Conservation (phyloP, 78 protist genomes). For the Planoprotostelium fungivorum region DNA sequence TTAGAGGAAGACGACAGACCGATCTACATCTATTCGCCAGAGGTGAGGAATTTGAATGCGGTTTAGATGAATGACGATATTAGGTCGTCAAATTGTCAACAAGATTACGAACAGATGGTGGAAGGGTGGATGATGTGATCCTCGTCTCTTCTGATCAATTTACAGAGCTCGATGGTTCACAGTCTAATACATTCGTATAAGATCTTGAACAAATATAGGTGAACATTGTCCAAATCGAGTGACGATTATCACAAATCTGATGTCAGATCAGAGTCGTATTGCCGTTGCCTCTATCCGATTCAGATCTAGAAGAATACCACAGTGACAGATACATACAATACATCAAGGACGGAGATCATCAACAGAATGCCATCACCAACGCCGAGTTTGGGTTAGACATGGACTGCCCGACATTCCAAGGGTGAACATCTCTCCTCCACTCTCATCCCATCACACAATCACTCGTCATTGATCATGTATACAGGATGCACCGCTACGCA, state of each 20-base stretch:
- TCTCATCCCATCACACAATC: too few species aligned
- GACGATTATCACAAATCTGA: background rate
- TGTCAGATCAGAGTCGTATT: background rate
- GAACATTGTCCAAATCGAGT: background rate
- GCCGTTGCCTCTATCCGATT: background rate
- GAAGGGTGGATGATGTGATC: background rate
- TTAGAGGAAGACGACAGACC: background rate
- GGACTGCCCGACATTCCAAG: background rate
- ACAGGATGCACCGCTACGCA: background rate
- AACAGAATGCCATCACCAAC: background rate
- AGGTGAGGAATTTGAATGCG: background rate
- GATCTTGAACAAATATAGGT: background rate
- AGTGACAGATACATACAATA: background rate
- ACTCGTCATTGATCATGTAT: too few species aligned
- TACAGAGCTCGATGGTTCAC: background rate
- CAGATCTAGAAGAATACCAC: background rate
- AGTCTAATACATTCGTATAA: background rate
- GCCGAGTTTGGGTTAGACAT: background rate
- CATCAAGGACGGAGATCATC: background rate
- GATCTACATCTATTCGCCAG: background rate
- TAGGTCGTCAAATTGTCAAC: background rate
- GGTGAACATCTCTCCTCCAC: background rate
- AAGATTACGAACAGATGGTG: background rate
- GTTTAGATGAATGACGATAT: background rate
- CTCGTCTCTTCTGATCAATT: background rate